phyloP scores from a whole-genome alignment of 352 stramenopile species.

The Globisporangium spinosum region DNA sequence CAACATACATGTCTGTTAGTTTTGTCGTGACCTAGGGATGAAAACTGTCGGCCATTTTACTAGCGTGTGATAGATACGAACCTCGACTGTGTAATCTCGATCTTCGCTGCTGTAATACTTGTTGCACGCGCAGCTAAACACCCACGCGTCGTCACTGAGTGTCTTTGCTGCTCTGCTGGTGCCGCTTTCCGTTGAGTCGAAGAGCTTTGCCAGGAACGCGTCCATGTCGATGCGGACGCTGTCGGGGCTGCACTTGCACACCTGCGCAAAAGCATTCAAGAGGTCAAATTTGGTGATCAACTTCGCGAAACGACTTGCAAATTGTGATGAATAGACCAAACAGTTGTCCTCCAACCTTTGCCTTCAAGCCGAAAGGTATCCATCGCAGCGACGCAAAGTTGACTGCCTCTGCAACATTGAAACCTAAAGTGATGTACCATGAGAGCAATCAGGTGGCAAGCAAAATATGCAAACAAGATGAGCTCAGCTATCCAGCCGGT shows the following conservation, averaged over 20 bases:
- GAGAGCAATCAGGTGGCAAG: background rate
- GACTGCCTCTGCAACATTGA: conserved; percentile 90
- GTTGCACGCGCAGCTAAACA: conserved; percentile 68
- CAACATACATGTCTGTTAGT: background rate
- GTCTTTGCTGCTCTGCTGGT: conserved; percentile 24
- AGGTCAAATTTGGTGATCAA: background rate
- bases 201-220: conserved; percentile 67
- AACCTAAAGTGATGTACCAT: conserved; percentile 36
- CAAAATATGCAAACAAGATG: background rate
- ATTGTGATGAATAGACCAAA: background rate
- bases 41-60: background rate
- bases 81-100: conserved; percentile 44
- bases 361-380: conserved; percentile 73
- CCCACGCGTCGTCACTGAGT: conserved; percentile 55
- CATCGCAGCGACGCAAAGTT: conserved; percentile 89
- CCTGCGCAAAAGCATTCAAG: conserved; percentile 9
- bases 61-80: conserved; percentile 15
- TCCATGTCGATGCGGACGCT: conserved; percentile 88
- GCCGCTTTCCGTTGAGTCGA: conserved; percentile 29
- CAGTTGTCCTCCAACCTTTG: conserved; percentile 40
- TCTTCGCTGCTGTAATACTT: conserved; percentile 67
- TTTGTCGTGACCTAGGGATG: background rate
- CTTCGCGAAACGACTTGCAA: background rate
- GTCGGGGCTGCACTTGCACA: conserved; percentile 84
- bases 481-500: background rate